These are phyloP conservation scores for Clathrus columnatus DNA, from an alignment of 768 basidiomycete species.

Conservation along the genomic window DNA sequence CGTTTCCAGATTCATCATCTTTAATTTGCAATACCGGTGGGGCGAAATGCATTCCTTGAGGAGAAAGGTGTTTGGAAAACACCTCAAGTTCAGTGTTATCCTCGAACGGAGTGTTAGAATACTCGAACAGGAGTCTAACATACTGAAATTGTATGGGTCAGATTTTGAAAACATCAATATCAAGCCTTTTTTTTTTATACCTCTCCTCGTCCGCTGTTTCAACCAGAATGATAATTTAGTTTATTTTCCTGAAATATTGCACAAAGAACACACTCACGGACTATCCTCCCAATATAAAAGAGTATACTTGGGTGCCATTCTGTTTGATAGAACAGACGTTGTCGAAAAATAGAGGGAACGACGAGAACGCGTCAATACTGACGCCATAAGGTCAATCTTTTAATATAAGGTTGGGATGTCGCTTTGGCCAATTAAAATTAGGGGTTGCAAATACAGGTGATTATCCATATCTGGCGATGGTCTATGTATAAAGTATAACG, in stretches of 20 bases:
- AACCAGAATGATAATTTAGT: neutral
- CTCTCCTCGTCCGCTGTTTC: conserved; percentile 5
- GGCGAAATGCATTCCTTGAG: conserved; percentile 27
- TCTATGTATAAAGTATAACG: no score
- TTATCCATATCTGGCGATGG: no score
- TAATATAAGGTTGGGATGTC: no score
- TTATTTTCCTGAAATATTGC: neutral
- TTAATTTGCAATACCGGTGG: conserved; percentile 30
- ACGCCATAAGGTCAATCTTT: no score
- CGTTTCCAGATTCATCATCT: conserved; percentile 14
- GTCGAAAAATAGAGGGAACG: no score
- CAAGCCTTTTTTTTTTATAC: neutral
- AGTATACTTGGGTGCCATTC: neutral
- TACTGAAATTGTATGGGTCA: no score
- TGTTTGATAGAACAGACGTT: neutral
- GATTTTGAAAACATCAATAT: neutral
- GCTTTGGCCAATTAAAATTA: no score
- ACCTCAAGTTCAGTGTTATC: conserved; percentile 17
- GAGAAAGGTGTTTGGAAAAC: conserved; percentile 16
- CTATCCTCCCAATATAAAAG: conserved; percentile 5
- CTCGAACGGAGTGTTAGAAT: conserved; percentile 20
- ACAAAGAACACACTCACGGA: neutral
- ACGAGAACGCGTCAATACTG: no score
- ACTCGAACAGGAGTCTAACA: conserved; percentile 4
- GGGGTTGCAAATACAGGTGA: no score